These are phyloP conservation scores for Podila epicladia DNA, from an alignment of 192 early-diverging fungal species.

Conservation along the genomic window DNA sequence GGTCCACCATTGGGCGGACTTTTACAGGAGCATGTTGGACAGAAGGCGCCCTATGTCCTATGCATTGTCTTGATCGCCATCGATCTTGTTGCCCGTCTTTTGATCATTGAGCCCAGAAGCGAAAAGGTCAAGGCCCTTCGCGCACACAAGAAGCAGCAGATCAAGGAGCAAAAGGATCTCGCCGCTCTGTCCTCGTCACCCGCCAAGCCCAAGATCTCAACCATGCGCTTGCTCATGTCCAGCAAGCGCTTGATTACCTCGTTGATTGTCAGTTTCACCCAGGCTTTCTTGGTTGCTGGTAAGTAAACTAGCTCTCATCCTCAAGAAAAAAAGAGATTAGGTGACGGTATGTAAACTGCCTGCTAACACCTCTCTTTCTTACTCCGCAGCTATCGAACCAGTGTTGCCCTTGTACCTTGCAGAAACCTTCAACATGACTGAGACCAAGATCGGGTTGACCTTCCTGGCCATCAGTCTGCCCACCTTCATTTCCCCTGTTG, in stretches of 20 bases:
- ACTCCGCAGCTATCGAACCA: slow-evolving; percentile 37
- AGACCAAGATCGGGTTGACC: slow-evolving; percentile 50
- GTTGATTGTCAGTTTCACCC: slow-evolving; percentile 22
- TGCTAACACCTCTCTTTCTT: not conserved
- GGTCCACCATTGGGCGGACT: slow-evolving; percentile 57
- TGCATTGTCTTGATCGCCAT: slow-evolving; percentile 50
- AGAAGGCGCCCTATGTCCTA: slow-evolving; percentile 54
- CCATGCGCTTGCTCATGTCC: slow-evolving; percentile 12
- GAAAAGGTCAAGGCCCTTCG: slow-evolving; percentile 47
- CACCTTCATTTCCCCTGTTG: slow-evolving; percentile 42
- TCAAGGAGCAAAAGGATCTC: not conserved
- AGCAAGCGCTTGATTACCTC: slow-evolving; percentile 35
- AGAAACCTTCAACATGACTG: slow-evolving; percentile 39
- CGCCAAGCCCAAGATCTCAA: slow-evolving; percentile 8
- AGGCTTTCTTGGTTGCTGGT: slow-evolving; percentile 37
- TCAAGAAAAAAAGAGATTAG: too few species aligned
- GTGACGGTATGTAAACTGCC: not conserved
- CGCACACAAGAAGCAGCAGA: slow-evolving; percentile 15
- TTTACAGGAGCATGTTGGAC: slow-evolving; percentile 51
- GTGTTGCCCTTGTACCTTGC: slow-evolving; percentile 50
- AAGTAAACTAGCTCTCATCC: not conserved
- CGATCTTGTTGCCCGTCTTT: slow-evolving; percentile 50
- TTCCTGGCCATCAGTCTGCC: slow-evolving; percentile 52
- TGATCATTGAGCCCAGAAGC: slow-evolving; percentile 53
- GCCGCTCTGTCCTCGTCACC: not conserved